phyloP scores from a whole-genome alignment of 1,139 yeast genomes.

The Meyerozyma sp. region DNA sequence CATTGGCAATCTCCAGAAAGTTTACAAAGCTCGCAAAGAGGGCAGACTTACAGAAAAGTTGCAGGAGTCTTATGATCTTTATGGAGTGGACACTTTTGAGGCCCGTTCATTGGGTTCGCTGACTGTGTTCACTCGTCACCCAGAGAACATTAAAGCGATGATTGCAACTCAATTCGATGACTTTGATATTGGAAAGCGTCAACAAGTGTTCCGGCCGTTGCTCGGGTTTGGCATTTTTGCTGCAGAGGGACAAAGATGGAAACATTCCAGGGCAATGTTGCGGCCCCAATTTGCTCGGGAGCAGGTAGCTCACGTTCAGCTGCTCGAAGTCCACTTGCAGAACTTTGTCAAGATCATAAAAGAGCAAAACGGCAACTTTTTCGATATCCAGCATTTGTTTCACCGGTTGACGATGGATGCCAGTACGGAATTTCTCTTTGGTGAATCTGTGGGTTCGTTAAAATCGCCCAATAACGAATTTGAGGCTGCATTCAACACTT shows the following conservation, averaged over 20 bases:
- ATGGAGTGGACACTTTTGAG: constrained; percentile 8
- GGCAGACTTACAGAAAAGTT: not conserved
- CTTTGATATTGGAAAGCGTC: constrained; percentile 20
- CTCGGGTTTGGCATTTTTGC: constrained; percentile 25
- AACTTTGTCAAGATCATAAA: constrained; percentile 12
- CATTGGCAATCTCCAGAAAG: not conserved
- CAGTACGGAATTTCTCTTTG: constrained; percentile 38
- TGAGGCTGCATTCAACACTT: constrained; percentile 7
- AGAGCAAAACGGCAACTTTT: constrained; percentile 14
- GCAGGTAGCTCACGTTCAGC: constrained; percentile 21
- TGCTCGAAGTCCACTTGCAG: constrained; percentile 20
- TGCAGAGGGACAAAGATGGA: constrained; percentile 23
- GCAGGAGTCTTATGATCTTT: not conserved
- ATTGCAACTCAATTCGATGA: constrained; percentile 24
- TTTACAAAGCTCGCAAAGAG: not conserved
- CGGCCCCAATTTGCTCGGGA: constrained; percentile 25
- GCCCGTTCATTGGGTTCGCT: constrained; percentile 14
- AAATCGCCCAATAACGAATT: constrained; percentile 15
- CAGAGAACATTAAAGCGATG: constrained; percentile 21
- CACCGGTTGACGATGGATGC: constrained; percentile 36
- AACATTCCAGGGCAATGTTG: constrained; percentile 22
- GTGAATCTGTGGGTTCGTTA: constrained; percentile 28
- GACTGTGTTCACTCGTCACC: constrained; percentile 18
- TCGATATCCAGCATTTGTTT: constrained; percentile 36
- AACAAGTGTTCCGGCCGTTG: constrained; percentile 15